phyloP scores from a whole-genome alignment of 78 protist genomes.

The Speleostelium caveatum region DNA sequence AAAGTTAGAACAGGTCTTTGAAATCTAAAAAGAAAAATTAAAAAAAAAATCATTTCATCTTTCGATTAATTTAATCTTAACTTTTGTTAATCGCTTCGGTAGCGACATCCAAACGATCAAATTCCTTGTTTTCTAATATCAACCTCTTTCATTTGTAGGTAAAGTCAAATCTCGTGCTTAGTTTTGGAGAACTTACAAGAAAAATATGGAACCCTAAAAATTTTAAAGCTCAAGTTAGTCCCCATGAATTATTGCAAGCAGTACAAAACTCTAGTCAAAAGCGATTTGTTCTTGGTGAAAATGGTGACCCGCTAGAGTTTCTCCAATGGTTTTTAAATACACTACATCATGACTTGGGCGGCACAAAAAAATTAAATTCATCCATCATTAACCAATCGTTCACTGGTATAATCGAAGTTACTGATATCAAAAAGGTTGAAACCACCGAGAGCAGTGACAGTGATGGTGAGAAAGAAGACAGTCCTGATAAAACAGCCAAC shows the following conservation, averaged over 20 bases:
- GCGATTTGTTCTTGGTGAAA: constrained; percentile 81
- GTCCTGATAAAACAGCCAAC: background rate
- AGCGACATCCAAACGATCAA: constrained; percentile 12
- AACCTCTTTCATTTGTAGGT: too few species aligned
- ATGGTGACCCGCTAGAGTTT: constrained; percentile 89
- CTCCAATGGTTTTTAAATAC: constrained; percentile 91
- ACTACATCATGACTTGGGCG: constrained; percentile 61
- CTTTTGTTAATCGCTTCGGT: too few species aligned
- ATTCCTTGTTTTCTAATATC: background rate
- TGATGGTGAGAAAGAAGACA: background rate
- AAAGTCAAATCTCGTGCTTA: constrained; percentile 58
- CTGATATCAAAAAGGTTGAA: background rate
- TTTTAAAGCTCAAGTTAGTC: constrained; percentile 93
- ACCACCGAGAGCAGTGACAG: background rate
- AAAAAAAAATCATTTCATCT: too few species aligned
- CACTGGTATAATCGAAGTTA: constrained; percentile 81
- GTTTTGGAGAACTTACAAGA: constrained; percentile 88
- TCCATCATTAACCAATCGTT: constrained; percentile 81
- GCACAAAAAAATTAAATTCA: constrained; percentile 1
- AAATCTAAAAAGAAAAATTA: too few species aligned
- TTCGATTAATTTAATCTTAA: too few species aligned
- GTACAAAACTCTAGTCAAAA: constrained; percentile 11
- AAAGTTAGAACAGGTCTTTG: too few species aligned
- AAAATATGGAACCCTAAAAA: constrained; percentile 93
- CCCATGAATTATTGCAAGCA: constrained; percentile 92